Conservation (phyloP, 1,284 basidiomycete species). For the Ganoderma lucidum region DNA sequence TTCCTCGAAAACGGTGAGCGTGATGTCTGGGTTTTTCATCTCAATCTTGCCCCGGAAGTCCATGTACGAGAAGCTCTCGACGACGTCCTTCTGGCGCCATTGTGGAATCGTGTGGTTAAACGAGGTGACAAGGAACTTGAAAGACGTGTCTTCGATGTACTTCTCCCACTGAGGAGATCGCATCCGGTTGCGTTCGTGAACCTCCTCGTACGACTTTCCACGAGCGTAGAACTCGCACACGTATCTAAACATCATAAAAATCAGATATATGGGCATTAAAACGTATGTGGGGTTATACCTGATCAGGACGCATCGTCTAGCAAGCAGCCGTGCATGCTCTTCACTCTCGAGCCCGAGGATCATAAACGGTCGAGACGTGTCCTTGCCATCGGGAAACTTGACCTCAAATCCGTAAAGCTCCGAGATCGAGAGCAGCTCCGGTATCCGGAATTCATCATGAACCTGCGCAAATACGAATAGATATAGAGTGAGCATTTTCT, state of each 20-base stretch:
- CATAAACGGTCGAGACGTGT: slow-evolving; percentile 78
- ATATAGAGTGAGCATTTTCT: slow-evolving; percentile 50
- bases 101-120: slow-evolving; percentile 82
- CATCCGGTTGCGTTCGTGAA: slow-evolving; percentile 68
- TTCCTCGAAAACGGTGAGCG: slow-evolving; percentile 89
- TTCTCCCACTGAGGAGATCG: slow-evolving; percentile 63
- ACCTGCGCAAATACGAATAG: slow-evolving; percentile 82
- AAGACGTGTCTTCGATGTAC: slow-evolving; percentile 73
- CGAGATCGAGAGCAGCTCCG: slow-evolving; percentile 78
- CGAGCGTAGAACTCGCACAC: slow-evolving; percentile 81
- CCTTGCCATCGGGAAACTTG: slow-evolving; percentile 54
- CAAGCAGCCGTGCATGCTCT: slow-evolving; percentile 78
- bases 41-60: slow-evolving; percentile 84
- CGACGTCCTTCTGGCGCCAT: slow-evolving; percentile 68
- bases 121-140: slow-evolving; percentile 83
- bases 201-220: slow-evolving; percentile 70
- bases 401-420: slow-evolving; percentile 70
- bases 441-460: slow-evolving; percentile 83
- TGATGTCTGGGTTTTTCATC: slow-evolving; percentile 84
- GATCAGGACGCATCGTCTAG: slow-evolving; percentile 83
- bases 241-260: slow-evolving; percentile 57
- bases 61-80: slow-evolving; percentile 91
- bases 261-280: slow-evolving; percentile 9
- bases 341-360: slow-evolving; percentile 75
- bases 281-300: slow-evolving; percentile 56